Conservation (phyloP, 2,329 filamentous ascomycete species). For the Trichoderma oligosporum region DNA sequence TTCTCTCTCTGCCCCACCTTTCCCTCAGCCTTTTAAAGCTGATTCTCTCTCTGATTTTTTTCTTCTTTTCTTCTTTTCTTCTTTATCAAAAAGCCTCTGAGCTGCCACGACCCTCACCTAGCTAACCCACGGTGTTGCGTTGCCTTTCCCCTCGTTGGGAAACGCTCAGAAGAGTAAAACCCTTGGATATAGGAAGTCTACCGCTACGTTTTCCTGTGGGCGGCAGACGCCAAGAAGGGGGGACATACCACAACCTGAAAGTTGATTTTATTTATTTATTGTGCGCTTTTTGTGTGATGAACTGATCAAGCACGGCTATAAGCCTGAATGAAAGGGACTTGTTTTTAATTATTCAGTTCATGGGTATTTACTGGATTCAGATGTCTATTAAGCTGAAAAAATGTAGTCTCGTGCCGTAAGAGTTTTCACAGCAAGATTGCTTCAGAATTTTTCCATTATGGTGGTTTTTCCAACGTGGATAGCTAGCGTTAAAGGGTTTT, state of each 20-base stretch:
- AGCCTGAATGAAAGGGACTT: no score
- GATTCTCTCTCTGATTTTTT: slow-evolving; percentile 26
- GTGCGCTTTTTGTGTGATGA: slow-evolving; percentile 13
- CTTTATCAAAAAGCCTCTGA: slow-evolving; percentile 62
- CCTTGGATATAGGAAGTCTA: slow-evolving; percentile 63
- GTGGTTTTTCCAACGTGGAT: no score
- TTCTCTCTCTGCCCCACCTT: slow-evolving; percentile 27
- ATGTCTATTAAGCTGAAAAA: no score
- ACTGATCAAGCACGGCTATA: background rate
- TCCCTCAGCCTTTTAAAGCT: slow-evolving; percentile 10
- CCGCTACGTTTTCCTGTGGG: slow-evolving; percentile 46
- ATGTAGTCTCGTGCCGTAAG: no score
- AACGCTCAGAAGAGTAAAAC: slow-evolving; percentile 56
- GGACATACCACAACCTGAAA: slow-evolving; percentile 42
- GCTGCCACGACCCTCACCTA: slow-evolving; percentile 61
- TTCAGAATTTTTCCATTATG: no score
- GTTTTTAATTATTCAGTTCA: no score
- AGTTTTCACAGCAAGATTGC: no score
- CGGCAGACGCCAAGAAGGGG: slow-evolving; percentile 60
- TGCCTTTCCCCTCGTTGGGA: slow-evolving; percentile 52
- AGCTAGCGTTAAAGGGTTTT: no score
- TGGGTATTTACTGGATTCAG: no score
- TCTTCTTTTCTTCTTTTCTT: slow-evolving; percentile 41
- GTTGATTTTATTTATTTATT: background rate
- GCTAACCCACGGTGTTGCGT: slow-evolving; percentile 56